phyloP scores from a whole-genome alignment of 2,329 filamentous ascomycete species.

The Colletotrichum tabaci region DNA sequence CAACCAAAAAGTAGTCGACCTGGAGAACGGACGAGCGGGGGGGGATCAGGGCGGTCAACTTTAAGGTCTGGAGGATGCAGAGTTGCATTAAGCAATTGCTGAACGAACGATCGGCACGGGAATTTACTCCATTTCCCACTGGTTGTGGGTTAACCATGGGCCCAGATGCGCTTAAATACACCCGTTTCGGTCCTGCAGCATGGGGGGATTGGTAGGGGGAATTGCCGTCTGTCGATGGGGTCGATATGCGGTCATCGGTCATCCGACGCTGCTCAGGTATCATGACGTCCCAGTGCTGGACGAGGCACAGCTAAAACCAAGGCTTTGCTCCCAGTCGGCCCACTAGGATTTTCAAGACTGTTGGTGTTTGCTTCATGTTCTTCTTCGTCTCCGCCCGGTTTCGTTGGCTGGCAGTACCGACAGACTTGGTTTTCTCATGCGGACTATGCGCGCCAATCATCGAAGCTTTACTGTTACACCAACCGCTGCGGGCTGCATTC shows the following conservation, averaged over 20 bases:
- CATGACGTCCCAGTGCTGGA: conserved; percentile 31
- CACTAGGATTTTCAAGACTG: background rate
- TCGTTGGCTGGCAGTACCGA: background rate
- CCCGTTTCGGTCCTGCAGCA: background rate
- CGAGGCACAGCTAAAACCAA: conserved; percentile 4
- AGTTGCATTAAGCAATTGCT: background rate
- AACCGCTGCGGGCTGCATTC: background rate
- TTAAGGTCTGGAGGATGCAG: background rate
- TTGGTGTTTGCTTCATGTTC: background rate
- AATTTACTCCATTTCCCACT: background rate
- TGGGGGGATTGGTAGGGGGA: background rate
- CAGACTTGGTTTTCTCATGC: no score
- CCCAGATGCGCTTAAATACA: background rate
- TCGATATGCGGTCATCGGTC: conserved; percentile 11
- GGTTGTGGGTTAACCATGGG: background rate
- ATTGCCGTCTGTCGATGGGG: conserved; percentile 3
- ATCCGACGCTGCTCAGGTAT: conserved; percentile 1
- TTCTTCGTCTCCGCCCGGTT: no score
- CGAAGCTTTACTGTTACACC: background rate
- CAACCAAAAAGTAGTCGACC: background rate
- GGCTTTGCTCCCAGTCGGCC: background rate
- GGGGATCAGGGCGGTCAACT: background rate
- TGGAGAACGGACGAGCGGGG: conserved; percentile 5
- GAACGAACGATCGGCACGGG: conserved; percentile 1
- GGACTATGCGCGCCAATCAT: background rate